Percentiles rank a stretch among this genome's conserved stretches.
Conservation (phyloP, 352 stramenopile genomes). For the Phytophthora palmivora region DNA sequence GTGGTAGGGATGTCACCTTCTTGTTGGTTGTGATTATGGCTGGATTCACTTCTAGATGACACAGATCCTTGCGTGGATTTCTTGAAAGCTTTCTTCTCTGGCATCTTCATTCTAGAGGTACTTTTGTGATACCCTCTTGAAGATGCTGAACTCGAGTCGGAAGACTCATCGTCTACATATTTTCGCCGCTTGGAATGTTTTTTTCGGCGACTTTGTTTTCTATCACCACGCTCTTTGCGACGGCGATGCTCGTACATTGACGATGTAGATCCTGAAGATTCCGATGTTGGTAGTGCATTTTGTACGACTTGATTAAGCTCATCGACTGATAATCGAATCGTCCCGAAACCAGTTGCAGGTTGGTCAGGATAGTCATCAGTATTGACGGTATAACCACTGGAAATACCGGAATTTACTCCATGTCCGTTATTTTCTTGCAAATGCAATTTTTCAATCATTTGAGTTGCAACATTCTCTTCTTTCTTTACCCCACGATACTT, state of each 20-base stretch:
- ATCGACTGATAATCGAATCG: constrained; percentile 28
- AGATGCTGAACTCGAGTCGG: constrained; percentile 9
- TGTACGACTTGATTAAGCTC: constrained; percentile 38
- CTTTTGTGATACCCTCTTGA: constrained; percentile 10
- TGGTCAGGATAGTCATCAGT: not conserved
- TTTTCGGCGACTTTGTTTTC: constrained; percentile 10
- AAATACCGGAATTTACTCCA: not conserved
- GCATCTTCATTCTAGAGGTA: not conserved
- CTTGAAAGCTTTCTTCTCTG: constrained; percentile 6
- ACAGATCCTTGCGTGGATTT: not conserved
- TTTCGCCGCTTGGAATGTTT: constrained; percentile 12
- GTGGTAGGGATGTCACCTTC: constrained; percentile 14
- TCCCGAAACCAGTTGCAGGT: constrained; percentile 16
- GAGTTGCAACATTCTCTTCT: constrained; percentile 9
- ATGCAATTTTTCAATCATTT: constrained; percentile 17
- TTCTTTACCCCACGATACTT: constrained; percentile 15
- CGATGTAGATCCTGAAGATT: constrained; percentile 45
- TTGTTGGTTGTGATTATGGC: constrained; percentile 3
- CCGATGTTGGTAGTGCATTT: constrained; percentile 43
- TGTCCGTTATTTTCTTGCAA: constrained; percentile 14
- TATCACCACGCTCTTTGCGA: constrained; percentile 15
- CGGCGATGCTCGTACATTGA: constrained; percentile 30
- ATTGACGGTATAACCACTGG: constrained; percentile 15
- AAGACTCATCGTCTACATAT: constrained; percentile 18
- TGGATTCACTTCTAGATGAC: constrained; percentile 20